Evolutionary conservation across 768 basidiomycete genomes (phyloP), one percentile per base, ranked within the genome.

Genomic region (Exsudoporus frostii): DNA sequence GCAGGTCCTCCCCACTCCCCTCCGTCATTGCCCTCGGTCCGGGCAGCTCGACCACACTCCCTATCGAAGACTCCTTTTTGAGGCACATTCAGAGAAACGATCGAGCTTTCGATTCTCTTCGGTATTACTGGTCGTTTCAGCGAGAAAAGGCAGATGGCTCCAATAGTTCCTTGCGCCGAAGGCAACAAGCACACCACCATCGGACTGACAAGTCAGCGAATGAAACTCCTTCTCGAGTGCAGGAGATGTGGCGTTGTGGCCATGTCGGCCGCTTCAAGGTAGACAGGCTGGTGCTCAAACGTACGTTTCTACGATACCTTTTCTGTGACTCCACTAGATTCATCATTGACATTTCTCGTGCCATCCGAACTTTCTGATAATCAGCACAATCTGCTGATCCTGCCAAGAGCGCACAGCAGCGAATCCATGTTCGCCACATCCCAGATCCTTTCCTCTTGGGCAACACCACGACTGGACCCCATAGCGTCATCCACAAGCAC

Each of bases 401-500:
- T 17, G 66, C 74, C 39, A 85, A 86, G 66, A 79, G 78, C 14
- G 77, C 78, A 9, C 86, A 87, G 53, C 87, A 90, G 57, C 84
- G 89, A 20, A 72, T 91, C 22, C 81, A 82, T 46, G 73, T 88
- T 39, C 75, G 76, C 8, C 82, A 82, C 52, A 74, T 82, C 49
- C 73, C 76, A 24, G 82, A 80, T 56, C 76, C 77, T 0, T 79
- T 73, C 54, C 67, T 72, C n/a, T 68, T 66, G 30, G 71, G 64
- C 5, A 76, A 74, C 33, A 70, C 67, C 7, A 71, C 68, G 30
- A 77, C 76, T 32, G 85, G 87, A 1, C 88, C 89, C 0, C 73
- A 76, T 22, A 77, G 81, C 32, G 83, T 86, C 49, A 82, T 92
- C 30, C 91, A 92, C 69, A 89, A 88, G 59, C 90, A 92, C 64